Evolutionary conservation across 2,329 filamentous ascomycete species (phyloP).

Genomic region (Emergomyces pasteurianus): DNA sequence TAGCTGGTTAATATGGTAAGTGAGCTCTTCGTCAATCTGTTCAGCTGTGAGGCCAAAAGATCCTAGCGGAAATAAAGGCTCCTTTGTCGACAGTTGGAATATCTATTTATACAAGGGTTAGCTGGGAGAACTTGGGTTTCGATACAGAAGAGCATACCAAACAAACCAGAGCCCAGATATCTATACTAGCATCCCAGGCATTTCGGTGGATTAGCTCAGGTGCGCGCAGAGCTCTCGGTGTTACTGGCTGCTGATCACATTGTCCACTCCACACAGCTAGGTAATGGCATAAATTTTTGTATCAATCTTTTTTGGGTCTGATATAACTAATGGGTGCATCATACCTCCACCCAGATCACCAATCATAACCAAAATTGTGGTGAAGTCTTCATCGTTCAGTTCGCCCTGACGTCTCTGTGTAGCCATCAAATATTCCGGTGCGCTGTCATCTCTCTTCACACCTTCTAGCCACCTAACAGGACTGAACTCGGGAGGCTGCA

Average conservation of each 20-base stretch:
- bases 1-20: slow-evolving; percentile 4
- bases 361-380: slow-evolving; percentile 12
- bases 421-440: slow-evolving; percentile 13
- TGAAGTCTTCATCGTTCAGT: slow-evolving; percentile 8
- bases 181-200: slow-evolving; percentile 10
- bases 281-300: neutral
- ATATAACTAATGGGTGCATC: slow-evolving; percentile 1
- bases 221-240: slow-evolving; percentile 11
- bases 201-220: slow-evolving; percentile 11
- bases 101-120: slow-evolving; percentile 8
- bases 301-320: neutral
- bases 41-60: slow-evolving; percentile 10
- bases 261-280: slow-evolving; percentile 5
- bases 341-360: slow-evolving; percentile 16
- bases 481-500: slow-evolving; percentile 11
- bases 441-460: slow-evolving; percentile 9
- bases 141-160: slow-evolving; percentile 10
- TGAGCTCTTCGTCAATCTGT: slow-evolving; percentile 9
- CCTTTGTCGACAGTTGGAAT: slow-evolving; percentile 14
- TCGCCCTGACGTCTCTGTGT: slow-evolving; percentile 11
- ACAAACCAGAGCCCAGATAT: slow-evolving; percentile 16
- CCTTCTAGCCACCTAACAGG: slow-evolving; percentile 13
- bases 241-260: slow-evolving; percentile 9
- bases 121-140: slow-evolving; percentile 1
- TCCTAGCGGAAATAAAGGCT: slow-evolving; percentile 11